A percentile compares a stretch with the other conserved stretches of the same genome.
These are phyloP conservation scores for Chrysosporium queenslandicum DNA, from an alignment of 2,329 filamentous ascomycete genomes.

Conservation along the genomic window DNA sequence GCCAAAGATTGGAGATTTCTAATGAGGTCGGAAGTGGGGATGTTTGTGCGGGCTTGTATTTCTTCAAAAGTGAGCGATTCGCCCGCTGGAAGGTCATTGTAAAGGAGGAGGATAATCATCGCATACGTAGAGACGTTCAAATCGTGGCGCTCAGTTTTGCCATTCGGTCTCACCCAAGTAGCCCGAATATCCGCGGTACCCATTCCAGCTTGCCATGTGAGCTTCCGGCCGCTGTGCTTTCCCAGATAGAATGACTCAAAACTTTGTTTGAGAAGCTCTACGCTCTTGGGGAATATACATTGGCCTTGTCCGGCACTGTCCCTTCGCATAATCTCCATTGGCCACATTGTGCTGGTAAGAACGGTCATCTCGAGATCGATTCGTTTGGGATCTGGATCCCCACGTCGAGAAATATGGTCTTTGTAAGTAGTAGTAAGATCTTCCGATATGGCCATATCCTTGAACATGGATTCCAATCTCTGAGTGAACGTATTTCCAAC, in stretches of 20 bases:
- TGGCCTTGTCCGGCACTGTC: slow-evolving; percentile 37
- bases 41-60: slow-evolving; percentile 72
- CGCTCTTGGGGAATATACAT: slow-evolving; percentile 64
- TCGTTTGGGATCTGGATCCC: slow-evolving; percentile 48
- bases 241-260: slow-evolving; percentile 83
- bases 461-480: slow-evolving; percentile 96
- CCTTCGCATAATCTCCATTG: slow-evolving; percentile 66
- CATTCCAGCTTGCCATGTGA: slow-evolving; percentile 70
- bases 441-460: slow-evolving; percentile 80
- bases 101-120: slow-evolving; percentile 81
- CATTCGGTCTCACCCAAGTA: slow-evolving; percentile 59
- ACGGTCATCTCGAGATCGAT: slow-evolving; percentile 77
- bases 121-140: slow-evolving; percentile 85
- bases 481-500: slow-evolving; percentile 87
- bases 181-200: slow-evolving; percentile 82
- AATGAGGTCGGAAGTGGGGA: slow-evolving; percentile 62
- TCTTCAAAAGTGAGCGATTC: slow-evolving; percentile 56
- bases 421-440: slow-evolving; percentile 73
- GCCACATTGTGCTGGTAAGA: slow-evolving; percentile 91
- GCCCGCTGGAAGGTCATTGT: slow-evolving; percentile 60
- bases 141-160: slow-evolving; percentile 71
- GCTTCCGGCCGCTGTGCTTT: slow-evolving; percentile 75
- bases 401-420: slow-evolving; percentile 52
- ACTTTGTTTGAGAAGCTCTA: slow-evolving; percentile 66
- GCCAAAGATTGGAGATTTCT: slow-evolving; percentile 72